Percentiles rank a stretch among this genome's conserved stretches.
Conservation (phyloP, 2,329 filamentous ascomycete genomes). For the Penicillium crustosum region DNA sequence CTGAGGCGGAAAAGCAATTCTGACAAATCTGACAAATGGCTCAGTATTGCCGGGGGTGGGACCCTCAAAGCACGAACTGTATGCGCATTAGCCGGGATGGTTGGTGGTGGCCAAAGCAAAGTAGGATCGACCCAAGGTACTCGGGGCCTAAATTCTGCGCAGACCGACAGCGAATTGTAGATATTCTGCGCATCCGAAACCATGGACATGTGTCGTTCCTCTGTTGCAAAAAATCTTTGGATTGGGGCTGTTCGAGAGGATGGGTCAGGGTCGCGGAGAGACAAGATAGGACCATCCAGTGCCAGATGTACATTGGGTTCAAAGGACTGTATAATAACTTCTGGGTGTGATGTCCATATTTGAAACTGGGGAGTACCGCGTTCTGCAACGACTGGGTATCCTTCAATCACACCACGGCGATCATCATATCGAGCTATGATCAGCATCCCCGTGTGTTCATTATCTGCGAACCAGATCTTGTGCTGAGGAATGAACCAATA, state of each 20-base stretch:
- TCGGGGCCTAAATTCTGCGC: constrained; percentile 39
- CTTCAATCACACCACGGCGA: constrained; percentile 72
- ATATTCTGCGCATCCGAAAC: constrained; percentile 52
- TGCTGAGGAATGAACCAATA: constrained; percentile 80
- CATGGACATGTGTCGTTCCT: constrained; percentile 58
- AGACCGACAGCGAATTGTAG: constrained; percentile 68
- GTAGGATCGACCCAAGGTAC: constrained; percentile 37
- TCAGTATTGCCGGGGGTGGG: constrained; percentile 47
- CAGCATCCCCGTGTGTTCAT: constrained; percentile 69
- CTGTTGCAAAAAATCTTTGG: constrained; percentile 8
- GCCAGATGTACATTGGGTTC: constrained; percentile 69
- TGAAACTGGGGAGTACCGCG: constrained; percentile 56
- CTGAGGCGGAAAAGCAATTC: constrained; percentile 71
- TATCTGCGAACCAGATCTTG: constrained; percentile 84
- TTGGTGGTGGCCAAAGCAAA: constrained; percentile 73
- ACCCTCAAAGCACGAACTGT: constrained; percentile 53
- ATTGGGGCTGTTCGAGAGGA: constrained; percentile 26
- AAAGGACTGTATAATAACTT: constrained; percentile 72
- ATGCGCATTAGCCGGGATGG: constrained; percentile 64
- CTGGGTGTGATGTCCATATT: constrained; percentile 63
- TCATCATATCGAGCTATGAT: constrained; percentile 76
- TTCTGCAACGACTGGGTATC: constrained; percentile 70
- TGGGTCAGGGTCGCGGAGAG: constrained; percentile 47
- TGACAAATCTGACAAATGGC: constrained; percentile 58
- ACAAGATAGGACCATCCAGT: constrained; percentile 69